Evolutionary conservation across 305 asterid genomes (phyloP).

Genomic region (Fraxinus latifolia): DNA sequence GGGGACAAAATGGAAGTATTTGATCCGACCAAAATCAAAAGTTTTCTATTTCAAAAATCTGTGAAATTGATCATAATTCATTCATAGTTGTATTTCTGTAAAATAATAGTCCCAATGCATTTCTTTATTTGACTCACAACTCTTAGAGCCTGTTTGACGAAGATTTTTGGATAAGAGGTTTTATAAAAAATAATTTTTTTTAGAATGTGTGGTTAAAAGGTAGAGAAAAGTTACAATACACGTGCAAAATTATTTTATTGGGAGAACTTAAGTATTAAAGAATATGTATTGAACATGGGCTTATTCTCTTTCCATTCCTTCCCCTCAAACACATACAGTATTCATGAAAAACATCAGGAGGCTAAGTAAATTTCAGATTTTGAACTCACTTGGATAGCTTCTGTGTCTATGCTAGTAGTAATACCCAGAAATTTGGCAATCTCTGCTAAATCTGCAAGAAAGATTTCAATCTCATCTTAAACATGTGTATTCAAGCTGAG

Average conservation of each 20-base stretch:
- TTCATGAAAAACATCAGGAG: neutral
- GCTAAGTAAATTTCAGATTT: neutral
- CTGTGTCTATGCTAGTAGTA: constrained; percentile 77
- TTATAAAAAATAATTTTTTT: too few species aligned
- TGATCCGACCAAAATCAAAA: neutral
- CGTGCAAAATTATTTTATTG: neutral
- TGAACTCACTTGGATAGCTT: constrained; percentile 82
- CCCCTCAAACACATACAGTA: neutral
- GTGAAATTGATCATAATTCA: neutral
- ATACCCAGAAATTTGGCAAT: constrained; percentile 94
- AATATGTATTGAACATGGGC: neutral
- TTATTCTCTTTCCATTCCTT: neutral
- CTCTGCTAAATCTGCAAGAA: constrained; percentile 84
- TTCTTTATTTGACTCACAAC: neutral
- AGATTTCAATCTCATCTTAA: neutral
- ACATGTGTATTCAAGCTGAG: neutral
- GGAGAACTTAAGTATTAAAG: neutral
- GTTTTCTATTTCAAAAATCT: neutral
- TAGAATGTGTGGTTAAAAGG: neutral
- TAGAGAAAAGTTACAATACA: neutral
- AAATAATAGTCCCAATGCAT: neutral
- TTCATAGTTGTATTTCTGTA: neutral
- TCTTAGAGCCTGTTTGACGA: neutral
- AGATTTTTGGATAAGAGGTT: neutral
- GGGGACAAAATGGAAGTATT: neutral